phyloP scores from a whole-genome alignment of 2,329 filamentous ascomycete species.

The Hymenotorrendiella dingleyae region DNA sequence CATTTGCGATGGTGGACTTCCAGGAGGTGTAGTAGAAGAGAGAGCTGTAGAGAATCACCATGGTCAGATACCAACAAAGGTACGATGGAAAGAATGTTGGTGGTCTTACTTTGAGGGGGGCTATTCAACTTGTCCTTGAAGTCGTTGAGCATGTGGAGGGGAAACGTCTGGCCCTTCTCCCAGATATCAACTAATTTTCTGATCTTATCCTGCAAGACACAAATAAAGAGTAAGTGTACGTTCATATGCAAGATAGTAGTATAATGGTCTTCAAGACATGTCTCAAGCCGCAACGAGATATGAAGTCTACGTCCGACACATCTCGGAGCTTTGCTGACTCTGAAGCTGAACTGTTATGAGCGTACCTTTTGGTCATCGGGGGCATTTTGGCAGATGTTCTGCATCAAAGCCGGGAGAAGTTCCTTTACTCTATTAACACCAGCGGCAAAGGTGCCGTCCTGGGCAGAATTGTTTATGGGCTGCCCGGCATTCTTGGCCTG shows the following conservation, averaged over 20 bases:
- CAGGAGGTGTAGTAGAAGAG: constrained; percentile 68
- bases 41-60: constrained; percentile 42
- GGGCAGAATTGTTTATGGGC: constrained; percentile 70
- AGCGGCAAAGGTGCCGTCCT: constrained; percentile 88
- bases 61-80: constrained; percentile 32
- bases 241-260: constrained; percentile 16
- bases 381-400: constrained; percentile 83
- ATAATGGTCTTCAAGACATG: not conserved
- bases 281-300: not conserved
- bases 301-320: not conserved
- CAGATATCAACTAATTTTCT: constrained; percentile 94
- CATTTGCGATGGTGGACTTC: constrained; percentile 40
- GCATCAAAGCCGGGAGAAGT: constrained; percentile 88
- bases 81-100: constrained; percentile 16
- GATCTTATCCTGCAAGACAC: constrained; percentile 79
- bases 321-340: constrained; percentile 15
- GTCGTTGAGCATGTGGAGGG: constrained; percentile 66
- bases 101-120: constrained; percentile 57
- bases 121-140: constrained; percentile 77
- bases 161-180: constrained; percentile 93
- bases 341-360: constrained; percentile 30
- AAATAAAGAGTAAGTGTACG: constrained; percentile 42
- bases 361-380: constrained; percentile 97
- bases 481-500: constrained; percentile 84
- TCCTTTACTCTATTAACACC: constrained; percentile 96